phyloP scores from a whole-genome alignment of 2,329 filamentous ascomycete genomes.

The Tolypocladium endophyticum region DNA sequence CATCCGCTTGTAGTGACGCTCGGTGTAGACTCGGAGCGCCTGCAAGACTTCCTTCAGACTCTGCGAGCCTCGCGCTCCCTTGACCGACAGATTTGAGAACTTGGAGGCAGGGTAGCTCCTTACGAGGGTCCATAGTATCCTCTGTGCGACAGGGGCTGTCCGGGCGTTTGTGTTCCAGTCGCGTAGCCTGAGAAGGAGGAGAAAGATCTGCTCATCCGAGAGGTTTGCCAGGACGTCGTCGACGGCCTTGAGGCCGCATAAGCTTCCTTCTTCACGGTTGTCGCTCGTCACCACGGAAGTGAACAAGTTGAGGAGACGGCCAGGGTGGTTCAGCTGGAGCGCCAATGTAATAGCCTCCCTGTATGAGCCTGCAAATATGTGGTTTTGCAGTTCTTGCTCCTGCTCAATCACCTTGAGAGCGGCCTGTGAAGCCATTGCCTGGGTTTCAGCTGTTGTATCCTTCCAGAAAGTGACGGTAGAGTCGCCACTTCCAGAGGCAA shows the following conservation, averaged over 20 bases:
- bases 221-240: slow-evolving; percentile 75
- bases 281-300: slow-evolving; percentile 61
- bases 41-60: slow-evolving; percentile 77
- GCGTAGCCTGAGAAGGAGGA: slow-evolving; percentile 67
- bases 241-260: slow-evolving; percentile 58
- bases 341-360: slow-evolving; percentile 88
- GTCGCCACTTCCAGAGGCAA: slow-evolving; percentile 87
- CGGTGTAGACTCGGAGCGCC: slow-evolving; percentile 81
- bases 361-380: slow-evolving; percentile 79
- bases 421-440: slow-evolving; percentile 61
- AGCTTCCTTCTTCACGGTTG: slow-evolving; percentile 48
- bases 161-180: slow-evolving; percentile 98
- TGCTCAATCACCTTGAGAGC: slow-evolving; percentile 78
- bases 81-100: slow-evolving; percentile 59
- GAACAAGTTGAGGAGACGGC: slow-evolving; percentile 74
- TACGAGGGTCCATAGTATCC: slow-evolving; percentile 70
- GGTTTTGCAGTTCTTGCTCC: slow-evolving; percentile 88
- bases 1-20: slow-evolving; percentile 81
- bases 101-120: slow-evolving; percentile 70
- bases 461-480: slow-evolving; percentile 92
- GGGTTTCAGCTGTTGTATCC: slow-evolving; percentile 76
- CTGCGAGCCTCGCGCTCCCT: slow-evolving; percentile 45
- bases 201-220: slow-evolving; percentile 76
- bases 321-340: slow-evolving; percentile 88
- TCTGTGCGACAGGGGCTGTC: slow-evolving; percentile 75